Evolutionary conservation across 306 rosid species (phyloP), one percentile per base, ranked within the genome.

Genomic region (Trifolium fragiferum): DNA sequence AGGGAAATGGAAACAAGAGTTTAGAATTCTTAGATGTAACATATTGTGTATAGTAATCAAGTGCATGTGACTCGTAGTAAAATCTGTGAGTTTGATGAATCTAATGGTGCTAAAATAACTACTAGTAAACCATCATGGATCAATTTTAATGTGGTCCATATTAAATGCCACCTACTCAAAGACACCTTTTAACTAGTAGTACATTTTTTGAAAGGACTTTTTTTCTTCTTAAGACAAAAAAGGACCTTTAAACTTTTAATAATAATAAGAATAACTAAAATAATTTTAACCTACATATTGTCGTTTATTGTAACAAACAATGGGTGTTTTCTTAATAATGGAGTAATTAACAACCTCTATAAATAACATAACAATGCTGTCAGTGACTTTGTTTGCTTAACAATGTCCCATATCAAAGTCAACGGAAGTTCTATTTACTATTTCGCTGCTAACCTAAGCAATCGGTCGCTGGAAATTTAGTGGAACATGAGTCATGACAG

Each of bases 401-500:
- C n/a, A 21, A 55, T 21, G 35, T 57, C n/a, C 20, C 10, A 59
- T 59, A 27, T 14, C 40, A 60, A 60, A 60, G 66, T 60, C 66
- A 60, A 60, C 66, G 41, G 10, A 27, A 14, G 19, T 59, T 27
- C 66, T 7, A 59, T 27, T 60, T 8, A n/a, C n/a, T n/a, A 14
- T 60, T 30, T 60, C 13, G 40, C 20, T 15, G 19, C 41, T 60
- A 23, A 57, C 18, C 35, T 25, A 60, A 60, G 66, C 66, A 27
- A 60, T 40, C 21, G 18, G 12, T 60, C 1, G 66, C 66, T 60
- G 66, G 66, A 60, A 60, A 60, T 14, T 60, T 32, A 16, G 41
- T 60, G 41, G 6, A 30, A 14, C 66, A 60, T 30, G 38, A 60
- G 41, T 60, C 66, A 30, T 30, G 66, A 60, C 41, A 60, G 66